phyloP scores from a whole-genome alignment of 192 early-diverging fungal genomes.

The Obelidium mucronatum region DNA sequence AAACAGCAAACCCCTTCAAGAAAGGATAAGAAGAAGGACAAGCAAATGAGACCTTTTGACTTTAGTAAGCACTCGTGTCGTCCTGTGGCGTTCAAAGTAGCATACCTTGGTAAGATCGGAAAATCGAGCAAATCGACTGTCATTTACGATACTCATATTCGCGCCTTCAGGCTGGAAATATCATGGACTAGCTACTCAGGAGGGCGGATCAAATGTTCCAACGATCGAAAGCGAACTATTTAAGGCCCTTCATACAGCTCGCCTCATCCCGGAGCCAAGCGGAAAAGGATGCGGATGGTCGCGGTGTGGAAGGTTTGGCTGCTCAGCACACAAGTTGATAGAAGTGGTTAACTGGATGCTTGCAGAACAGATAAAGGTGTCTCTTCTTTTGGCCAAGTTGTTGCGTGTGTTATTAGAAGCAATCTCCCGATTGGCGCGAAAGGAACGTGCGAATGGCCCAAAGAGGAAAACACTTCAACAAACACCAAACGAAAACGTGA shows the following conservation, averaged over 20 bases:
- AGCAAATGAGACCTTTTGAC: conserved; percentile 65
- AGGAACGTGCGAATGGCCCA: conserved; percentile 44
- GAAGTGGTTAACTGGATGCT: no score
- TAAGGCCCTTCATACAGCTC: conserved; percentile 75
- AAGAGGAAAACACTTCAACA: background rate
- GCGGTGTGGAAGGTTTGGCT: conserved; percentile 68
- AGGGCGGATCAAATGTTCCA: conserved; percentile 45
- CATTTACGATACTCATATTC: background rate
- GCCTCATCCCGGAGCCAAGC: conserved; percentile 69
- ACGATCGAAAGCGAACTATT: conserved; percentile 87
- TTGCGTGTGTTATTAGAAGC: conserved; percentile 76
- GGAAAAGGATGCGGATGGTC: conserved; percentile 75
- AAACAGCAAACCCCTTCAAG: conserved; percentile 3
- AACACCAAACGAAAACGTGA: conserved; percentile 7
- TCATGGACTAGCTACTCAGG: conserved; percentile 83
- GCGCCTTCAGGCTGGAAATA: conserved; percentile 76
- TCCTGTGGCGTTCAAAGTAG: conserved; percentile 84
- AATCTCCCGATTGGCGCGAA: conserved; percentile 23
- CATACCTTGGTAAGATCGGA: conserved; percentile 76
- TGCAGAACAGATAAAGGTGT: conserved; percentile 80
- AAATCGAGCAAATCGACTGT: background rate
- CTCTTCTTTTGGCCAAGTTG: conserved; percentile 87
- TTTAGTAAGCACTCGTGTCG: conserved; percentile 78
- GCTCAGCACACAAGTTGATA: background rate
- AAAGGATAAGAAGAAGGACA: conserved; percentile 43